Evolutionary conservation across 2,329 filamentous ascomycete genomes (phyloP).

Genomic region (Aspergillus floridensis): DNA sequence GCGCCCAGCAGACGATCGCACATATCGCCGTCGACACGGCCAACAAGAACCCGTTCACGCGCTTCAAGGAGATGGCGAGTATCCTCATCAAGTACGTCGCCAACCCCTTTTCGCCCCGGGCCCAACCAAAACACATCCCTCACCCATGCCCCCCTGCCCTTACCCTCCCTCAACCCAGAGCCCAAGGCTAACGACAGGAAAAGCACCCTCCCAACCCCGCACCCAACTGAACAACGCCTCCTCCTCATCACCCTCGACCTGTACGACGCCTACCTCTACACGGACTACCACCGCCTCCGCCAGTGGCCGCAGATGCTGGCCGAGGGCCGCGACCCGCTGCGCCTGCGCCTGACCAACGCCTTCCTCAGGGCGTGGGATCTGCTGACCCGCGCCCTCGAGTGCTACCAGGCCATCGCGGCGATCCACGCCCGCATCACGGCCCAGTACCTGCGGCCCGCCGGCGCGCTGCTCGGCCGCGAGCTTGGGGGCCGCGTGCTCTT

Average conservation of each 20-base stretch:
- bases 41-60: slow-evolving; percentile 3
- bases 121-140: neutral
- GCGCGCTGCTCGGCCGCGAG: neutral
- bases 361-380: slow-evolving; percentile 21
- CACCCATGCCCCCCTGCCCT: neutral
- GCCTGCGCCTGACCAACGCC: slow-evolving; percentile 13
- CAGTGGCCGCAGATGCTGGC: slow-evolving; percentile 19
- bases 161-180: too few relatives aligned
- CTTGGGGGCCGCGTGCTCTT: neutral
- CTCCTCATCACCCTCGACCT: slow-evolving; percentile 24
- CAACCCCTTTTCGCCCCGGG: neutral
- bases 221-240: slow-evolving; percentile 20
- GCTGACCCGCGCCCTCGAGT: slow-evolving; percentile 20
- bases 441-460: neutral
- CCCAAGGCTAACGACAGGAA: neutral
- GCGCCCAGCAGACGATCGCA: slow-evolving; percentile 12
- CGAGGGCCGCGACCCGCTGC: slow-evolving; percentile 5
- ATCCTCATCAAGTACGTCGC: slow-evolving; percentile 22
- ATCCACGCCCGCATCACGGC: slow-evolving; percentile 15
- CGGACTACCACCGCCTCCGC: slow-evolving; percentile 20
- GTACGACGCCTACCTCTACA: slow-evolving; percentile 28
- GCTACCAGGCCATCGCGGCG: slow-evolving; percentile 18
- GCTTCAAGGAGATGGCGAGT: slow-evolving; percentile 18
- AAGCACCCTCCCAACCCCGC: slow-evolving; percentile 23
- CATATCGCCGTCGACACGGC: slow-evolving; percentile 7